These are phyloP conservation scores for Canavalia gladiata DNA, from an alignment of 306 rosid species.

Conservation along the genomic window DNA sequence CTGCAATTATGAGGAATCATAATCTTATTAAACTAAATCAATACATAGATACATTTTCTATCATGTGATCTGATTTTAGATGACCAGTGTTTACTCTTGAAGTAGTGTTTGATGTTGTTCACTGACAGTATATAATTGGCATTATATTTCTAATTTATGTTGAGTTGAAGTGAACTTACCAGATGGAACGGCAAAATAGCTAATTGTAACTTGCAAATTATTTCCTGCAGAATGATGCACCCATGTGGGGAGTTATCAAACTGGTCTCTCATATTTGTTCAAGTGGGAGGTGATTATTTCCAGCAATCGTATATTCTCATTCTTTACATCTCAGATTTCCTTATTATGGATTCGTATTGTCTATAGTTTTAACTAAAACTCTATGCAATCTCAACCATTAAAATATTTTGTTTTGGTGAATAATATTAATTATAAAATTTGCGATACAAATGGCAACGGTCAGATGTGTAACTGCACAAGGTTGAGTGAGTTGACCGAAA, in stretches of 20 bases:
- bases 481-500: not conserved
- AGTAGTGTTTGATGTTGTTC: not conserved
- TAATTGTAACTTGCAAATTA: conserved; percentile 42
- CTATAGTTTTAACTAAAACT: not conserved
- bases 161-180: conserved; percentile 26
- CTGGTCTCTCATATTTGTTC: conserved; percentile 73
- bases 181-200: not conserved
- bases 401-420: not conserved
- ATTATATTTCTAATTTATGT: conserved; percentile 8
- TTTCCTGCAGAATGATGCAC: conserved; percentile 90
- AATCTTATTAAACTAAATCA: conserved; percentile 16
- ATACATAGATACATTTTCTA: conserved; percentile 1
- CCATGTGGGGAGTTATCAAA: conserved; percentile 79
- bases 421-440: not conserved
- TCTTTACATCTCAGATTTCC: conserved; percentile 36
- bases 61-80: conserved; percentile 10
- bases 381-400: not conserved
- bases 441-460: not conserved
- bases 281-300: conserved; percentile 49
- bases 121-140: conserved; percentile 6
- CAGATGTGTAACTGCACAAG: not conserved
- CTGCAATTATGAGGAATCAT: conserved; percentile 11
- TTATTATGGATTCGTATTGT: not conserved
- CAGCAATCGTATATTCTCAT: conserved; percentile 14
- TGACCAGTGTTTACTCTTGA: not conserved